Conservation (phyloP, 2,329 filamentous ascomycete species). For the Fonsecaea pedrosoi region DNA sequence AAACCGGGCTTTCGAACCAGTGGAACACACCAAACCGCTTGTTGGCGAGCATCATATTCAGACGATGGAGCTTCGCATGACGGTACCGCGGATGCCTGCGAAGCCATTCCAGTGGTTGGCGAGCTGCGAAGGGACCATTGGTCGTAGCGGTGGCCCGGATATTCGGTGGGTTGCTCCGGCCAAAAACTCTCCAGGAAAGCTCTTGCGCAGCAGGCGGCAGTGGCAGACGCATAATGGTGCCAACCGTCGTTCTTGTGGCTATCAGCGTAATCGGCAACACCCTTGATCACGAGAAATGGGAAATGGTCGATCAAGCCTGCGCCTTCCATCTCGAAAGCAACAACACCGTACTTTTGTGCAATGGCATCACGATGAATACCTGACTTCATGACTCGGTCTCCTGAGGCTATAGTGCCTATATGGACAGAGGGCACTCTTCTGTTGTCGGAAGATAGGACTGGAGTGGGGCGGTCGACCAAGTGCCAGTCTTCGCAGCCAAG, state of each 20-base stretch:
- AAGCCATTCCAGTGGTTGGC: not conserved
- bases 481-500: conserved; percentile 32
- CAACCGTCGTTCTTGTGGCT: conserved; percentile 37
- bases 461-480: conserved; percentile 24
- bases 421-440: conserved; percentile 43
- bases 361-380: conserved; percentile 47
- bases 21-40: not conserved
- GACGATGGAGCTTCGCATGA: not conserved
- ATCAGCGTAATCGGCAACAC: conserved; percentile 39
- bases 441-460: conserved; percentile 25
- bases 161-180: not conserved
- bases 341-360: conserved; percentile 36
- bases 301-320: conserved; percentile 36
- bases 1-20: conserved; percentile 16
- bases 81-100: not conserved
- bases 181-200: conserved; percentile 29
- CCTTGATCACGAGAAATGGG: conserved; percentile 36
- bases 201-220: conserved; percentile 33
- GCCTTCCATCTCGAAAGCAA: conserved; percentile 41
- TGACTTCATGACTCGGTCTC: conserved; percentile 52
- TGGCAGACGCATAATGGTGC: conserved; percentile 34
- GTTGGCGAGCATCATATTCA: not conserved
- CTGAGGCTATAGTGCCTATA: conserved; percentile 50
- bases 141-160: not conserved
- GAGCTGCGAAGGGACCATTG: not conserved